Conservation (phyloP, 257 asterid species). For the Cynanchum wilfordii region DNA sequence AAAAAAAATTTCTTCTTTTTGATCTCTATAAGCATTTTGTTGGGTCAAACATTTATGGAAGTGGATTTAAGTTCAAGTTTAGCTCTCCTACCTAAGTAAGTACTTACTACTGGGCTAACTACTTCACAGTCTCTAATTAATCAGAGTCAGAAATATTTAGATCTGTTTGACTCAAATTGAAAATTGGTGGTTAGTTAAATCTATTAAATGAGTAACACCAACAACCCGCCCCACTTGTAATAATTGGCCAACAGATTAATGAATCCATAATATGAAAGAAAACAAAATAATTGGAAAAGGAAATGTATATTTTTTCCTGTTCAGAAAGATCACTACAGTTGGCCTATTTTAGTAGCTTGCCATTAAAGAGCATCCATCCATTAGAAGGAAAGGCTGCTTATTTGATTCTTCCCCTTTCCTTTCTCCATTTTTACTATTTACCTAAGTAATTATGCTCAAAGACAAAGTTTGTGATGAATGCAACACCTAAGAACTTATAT, state of each 20-base stretch:
- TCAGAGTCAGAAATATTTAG: background rate
- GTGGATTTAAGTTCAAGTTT: constrained; percentile 3
- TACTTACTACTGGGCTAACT: background rate
- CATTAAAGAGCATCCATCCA: background rate
- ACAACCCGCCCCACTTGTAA: background rate
- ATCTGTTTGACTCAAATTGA: background rate
- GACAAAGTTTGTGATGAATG: background rate
- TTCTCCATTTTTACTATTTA: background rate
- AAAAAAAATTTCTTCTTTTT: too few species aligned
- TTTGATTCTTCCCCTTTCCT: background rate
- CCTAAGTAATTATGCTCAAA: background rate
- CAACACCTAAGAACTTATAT: too few species aligned
- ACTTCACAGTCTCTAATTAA: background rate
- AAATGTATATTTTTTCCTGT: background rate
- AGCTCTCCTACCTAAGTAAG: background rate
- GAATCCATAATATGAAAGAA: background rate
- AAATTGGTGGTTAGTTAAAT: constrained; percentile 2
- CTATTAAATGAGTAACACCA: background rate
- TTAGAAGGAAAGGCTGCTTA: background rate
- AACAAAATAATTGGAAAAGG: background rate
- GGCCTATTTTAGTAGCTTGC: background rate
- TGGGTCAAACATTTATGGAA: background rate
- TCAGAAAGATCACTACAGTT: background rate
- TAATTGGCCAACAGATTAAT: background rate
- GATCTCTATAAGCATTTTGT: too few species aligned